These are phyloP conservation scores for Salisapilia sapeloensis DNA, from an alignment of 352 stramenopile genomes.

Conservation along the genomic window DNA sequence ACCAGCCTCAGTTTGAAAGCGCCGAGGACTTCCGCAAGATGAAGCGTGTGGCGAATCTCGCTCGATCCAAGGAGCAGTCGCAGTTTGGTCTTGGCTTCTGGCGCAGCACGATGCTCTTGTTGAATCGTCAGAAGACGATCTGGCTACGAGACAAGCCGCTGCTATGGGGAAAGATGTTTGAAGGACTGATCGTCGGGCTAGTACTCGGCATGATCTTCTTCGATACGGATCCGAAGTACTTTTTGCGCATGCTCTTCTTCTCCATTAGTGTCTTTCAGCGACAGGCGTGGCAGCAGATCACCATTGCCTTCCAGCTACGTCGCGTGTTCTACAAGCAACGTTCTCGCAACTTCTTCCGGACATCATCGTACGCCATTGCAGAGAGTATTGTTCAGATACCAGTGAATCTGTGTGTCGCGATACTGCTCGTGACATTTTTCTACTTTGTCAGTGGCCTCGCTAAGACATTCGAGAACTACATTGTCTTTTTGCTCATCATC, in stretches of 20 bases:
- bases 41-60: constrained; percentile 24
- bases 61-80: constrained; percentile 22
- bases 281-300: constrained; percentile 45
- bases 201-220: constrained; percentile 64
- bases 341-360: constrained; percentile 79
- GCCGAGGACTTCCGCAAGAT: constrained; percentile 37
- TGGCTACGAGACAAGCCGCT: constrained; percentile 43
- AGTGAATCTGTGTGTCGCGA: constrained; percentile 52
- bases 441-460: constrained; percentile 84
- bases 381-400: constrained; percentile 32
- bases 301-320: constrained; percentile 51
- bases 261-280: constrained; percentile 47
- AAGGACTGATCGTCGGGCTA: constrained; percentile 51
- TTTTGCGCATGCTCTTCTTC: constrained; percentile 66
- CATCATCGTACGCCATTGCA: constrained; percentile 62
- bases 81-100: constrained; percentile 33
- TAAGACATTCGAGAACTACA: constrained; percentile 34
- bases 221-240: constrained; percentile 26
- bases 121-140: constrained; percentile 47
- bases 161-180: constrained; percentile 39
- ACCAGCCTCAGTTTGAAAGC: constrained; percentile 37
- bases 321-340: constrained; percentile 84
- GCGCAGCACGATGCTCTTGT: constrained; percentile 20
- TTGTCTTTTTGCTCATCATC: constrained; percentile 62
- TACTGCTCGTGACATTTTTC: constrained; percentile 55